These are phyloP conservation scores for Gnetum montanum DNA, from an alignment of 75 land plant genomes.

Conservation along the genomic window DNA sequence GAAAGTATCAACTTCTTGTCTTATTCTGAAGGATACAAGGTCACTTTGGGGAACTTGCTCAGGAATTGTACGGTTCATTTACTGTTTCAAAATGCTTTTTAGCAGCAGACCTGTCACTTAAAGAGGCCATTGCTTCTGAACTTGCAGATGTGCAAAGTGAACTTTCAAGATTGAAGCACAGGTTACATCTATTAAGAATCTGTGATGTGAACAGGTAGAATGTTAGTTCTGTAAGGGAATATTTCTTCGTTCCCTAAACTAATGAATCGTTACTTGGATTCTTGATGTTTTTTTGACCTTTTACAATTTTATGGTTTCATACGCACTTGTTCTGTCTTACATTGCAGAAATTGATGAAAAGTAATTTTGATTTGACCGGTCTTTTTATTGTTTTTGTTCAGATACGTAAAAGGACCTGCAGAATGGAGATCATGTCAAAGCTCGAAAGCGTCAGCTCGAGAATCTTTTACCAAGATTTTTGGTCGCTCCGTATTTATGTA, in stretches of 20 bases:
- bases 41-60: conserved; percentile 70
- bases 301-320: background rate
- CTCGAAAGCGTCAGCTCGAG: conserved; percentile 36
- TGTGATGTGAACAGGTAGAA: conserved; percentile 77
- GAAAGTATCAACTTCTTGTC: too few species aligned
- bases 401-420: conserved; percentile 36
- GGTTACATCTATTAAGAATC: too few species aligned
- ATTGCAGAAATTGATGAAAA: background rate
- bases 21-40: conserved; percentile 51
- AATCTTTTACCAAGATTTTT: conserved; percentile 34
- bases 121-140: conserved; percentile 63
- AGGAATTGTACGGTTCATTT: conserved; percentile 48
- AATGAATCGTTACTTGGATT: conserved; percentile 59
- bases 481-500: too few species aligned
- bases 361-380: background rate
- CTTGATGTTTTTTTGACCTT: background rate
- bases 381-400: conserved; percentile 7
- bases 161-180: too few species aligned
- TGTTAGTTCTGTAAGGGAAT: conserved; percentile 49
- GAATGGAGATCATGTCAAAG: conserved; percentile 48
- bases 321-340: background rate
- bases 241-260: too few species aligned
- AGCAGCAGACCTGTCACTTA: conserved; percentile 33
- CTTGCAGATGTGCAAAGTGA: conserved; percentile 34
- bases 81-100: conserved; percentile 68